A percentile compares a stretch with the other conserved stretches of the same genome.
These are phyloP conservation scores for Coprinopsis sp. DNA, from an alignment of 768 basidiomycete species.

Conservation along the genomic window DNA sequence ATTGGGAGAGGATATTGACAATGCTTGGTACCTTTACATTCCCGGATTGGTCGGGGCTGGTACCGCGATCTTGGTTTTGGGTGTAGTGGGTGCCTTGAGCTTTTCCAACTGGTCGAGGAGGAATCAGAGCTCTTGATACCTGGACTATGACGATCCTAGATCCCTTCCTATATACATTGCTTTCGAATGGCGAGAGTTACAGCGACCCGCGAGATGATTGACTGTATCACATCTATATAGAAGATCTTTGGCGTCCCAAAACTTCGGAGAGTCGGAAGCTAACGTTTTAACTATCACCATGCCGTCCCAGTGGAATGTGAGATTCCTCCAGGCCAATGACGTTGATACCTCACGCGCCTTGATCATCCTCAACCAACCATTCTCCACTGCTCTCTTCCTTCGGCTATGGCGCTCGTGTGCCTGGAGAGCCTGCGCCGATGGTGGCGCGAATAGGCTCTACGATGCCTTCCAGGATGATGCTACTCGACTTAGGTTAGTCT, in stretches of 20 bases:
- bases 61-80: slow-evolving; percentile 76
- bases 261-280: background rate
- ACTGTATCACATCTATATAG: background rate
- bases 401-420: slow-evolving; percentile 51
- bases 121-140: slow-evolving; percentile 53
- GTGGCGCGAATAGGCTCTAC: slow-evolving; percentile 80
- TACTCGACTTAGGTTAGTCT: slow-evolving; percentile 14
- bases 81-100: slow-evolving; percentile 73
- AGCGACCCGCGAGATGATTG: background rate
- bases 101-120: slow-evolving; percentile 67
- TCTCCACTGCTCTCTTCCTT: slow-evolving; percentile 56
- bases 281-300: slow-evolving; percentile 13
- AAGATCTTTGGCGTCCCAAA: too few relatives aligned
- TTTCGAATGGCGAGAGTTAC: background rate
- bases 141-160: background rate
- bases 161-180: background rate
- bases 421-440: slow-evolving; percentile 77
- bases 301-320: slow-evolving; percentile 37
- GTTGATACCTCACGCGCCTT: slow-evolving; percentile 41
- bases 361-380: slow-evolving; percentile 89
- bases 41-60: slow-evolving; percentile 80
- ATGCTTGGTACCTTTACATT: slow-evolving; percentile 75
- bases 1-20: slow-evolving; percentile 55
- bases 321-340: slow-evolving; percentile 31
- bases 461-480: slow-evolving; percentile 39